Evolutionary conservation across 1,284 basidiomycete genomes (phyloP), one percentile per base, ranked within the genome.

Genomic region (Sporisorium exsertum): DNA sequence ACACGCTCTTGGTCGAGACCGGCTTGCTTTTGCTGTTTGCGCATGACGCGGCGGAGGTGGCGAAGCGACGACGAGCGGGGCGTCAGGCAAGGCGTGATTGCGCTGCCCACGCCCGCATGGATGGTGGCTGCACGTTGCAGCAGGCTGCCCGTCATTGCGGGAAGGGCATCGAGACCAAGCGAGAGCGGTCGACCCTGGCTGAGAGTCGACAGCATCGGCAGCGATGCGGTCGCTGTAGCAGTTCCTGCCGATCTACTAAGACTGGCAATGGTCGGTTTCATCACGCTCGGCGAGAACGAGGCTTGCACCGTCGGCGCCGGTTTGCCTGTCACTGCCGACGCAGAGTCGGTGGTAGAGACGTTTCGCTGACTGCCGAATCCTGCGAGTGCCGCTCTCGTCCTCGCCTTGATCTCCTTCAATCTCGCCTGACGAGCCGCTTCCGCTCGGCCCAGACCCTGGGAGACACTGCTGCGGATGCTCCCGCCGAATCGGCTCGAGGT

Each of bases 51-150:
- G 5, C 73, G 64, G 1, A 76, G 52, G 43, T 76, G 64, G 7
- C 69, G 69, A 9, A 76, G 73, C 35, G 73, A 76, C 0, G 73
- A 76, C 3, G 65, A 64, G 16, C 73, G 61, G 1, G 73, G 73
- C 1, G 73, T 68, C 18, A 76, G 45, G 40, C 37, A 55, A 7
- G 72, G 67, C 0, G 59, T 67, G n/a, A 65, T 27, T 5, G 27
- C 26, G 35, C 56, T 50, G 9, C 59, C 56, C 7, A 63, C 66
- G 3, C 66, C 55, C 12, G 59, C 69, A 20, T 69, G 62, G 16
- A 70, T 20, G 2, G 72, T 74, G 5, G 63, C 66, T 10, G 72
- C 72, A 6, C 72, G 72, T 32, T 66, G 66, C 13, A 72, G 46
- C 5, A 27, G 42, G 3, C 32, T 22, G 33, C 22, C 29, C 8